Evolutionary conservation across 2,329 filamentous ascomycete species (phyloP).

Genomic region (Penicillium sp.): DNA sequence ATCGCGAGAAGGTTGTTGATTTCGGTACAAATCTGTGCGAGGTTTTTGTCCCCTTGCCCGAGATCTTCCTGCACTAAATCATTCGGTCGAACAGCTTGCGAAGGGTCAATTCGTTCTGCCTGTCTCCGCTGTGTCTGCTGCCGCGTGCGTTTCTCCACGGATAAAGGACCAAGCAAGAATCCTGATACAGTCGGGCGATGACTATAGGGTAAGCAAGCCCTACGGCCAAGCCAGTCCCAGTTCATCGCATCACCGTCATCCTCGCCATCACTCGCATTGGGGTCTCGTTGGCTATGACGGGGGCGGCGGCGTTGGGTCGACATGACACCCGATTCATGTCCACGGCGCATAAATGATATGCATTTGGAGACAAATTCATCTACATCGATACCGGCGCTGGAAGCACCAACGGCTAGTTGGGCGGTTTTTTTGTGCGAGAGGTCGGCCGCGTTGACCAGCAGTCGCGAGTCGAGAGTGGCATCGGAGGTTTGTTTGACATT

Average conservation of each 20-base stretch:
- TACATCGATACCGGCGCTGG: constrained; percentile 76
- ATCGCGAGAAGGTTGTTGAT: constrained; percentile 67
- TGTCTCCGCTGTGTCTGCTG: constrained; percentile 72
- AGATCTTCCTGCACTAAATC: constrained; percentile 77
- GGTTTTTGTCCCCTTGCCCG: constrained; percentile 75
- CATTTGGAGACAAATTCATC: constrained; percentile 93
- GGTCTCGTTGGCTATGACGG: constrained; percentile 38
- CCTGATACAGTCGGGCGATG: constrained; percentile 76
- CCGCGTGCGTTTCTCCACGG: constrained; percentile 81
- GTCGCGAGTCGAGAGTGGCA: constrained; percentile 85
- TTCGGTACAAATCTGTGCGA: constrained; percentile 76
- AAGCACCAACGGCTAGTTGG: constrained; percentile 73
- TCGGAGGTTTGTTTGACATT: constrained; percentile 86
- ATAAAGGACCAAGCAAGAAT: constrained; percentile 86
- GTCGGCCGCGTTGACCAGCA: constrained; percentile 80
- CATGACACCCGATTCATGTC: constrained; percentile 55
- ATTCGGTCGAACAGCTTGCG: constrained; percentile 73
- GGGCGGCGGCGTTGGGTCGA: constrained; percentile 45
- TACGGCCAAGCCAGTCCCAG: constrained; percentile 81
- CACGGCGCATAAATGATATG: constrained; percentile 81
- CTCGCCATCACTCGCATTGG: constrained; percentile 65
- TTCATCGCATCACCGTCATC: constrained; percentile 78
- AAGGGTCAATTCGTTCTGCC: constrained; percentile 67
- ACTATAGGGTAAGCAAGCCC: constrained; percentile 74
- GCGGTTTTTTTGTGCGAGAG: constrained; percentile 77